Percentiles rank a stretch among this genome's conserved stretches.
These are phyloP conservation scores for Apiotrichum gracile DNA, from an alignment of 1,284 basidiomycete species.

Conservation along the genomic window DNA sequence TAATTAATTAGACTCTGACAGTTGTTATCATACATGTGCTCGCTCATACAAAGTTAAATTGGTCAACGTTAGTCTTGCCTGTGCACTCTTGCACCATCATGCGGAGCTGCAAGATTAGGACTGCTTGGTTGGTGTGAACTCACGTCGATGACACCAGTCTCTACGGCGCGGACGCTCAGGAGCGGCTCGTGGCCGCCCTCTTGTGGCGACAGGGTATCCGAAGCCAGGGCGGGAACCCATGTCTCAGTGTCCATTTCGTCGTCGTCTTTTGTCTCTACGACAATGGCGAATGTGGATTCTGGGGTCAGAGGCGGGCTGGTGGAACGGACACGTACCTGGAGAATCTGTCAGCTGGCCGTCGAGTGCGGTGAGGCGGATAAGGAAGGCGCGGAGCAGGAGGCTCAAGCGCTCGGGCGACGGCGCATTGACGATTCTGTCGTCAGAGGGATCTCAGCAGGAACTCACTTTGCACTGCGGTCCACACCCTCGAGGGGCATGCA, in stretches of 20 bases:
- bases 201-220: constrained; percentile 22
- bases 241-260: constrained; percentile 53
- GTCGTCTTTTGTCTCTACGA: constrained; percentile 73
- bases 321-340: constrained; percentile 37
- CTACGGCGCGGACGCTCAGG: constrained; percentile 66
- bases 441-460: background rate
- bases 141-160: constrained; percentile 80
- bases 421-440: constrained; percentile 14
- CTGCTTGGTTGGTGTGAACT: constrained; percentile 28
- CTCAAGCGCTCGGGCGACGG: constrained; percentile 53
- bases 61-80: constrained; percentile 31
- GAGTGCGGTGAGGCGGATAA: constrained; percentile 74
- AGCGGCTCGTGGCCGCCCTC: constrained; percentile 33
- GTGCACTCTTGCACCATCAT: constrained; percentile 43
- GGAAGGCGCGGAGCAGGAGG: constrained; percentile 74
- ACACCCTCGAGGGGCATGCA: constrained; percentile 67
- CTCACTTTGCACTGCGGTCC: constrained; percentile 55
- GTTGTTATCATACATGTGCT: no score
- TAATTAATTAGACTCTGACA: constrained; percentile 1
- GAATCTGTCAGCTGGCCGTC: constrained; percentile 68
- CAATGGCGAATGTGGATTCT: constrained; percentile 72
- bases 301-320: constrained; percentile 6
- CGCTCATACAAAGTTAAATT: background rate
- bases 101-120: constrained; percentile 28
- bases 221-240: constrained; percentile 42